Percentiles rank a stretch among this genome's conserved stretches.
These are phyloP conservation scores for Iodosphaeria phyllophila DNA, from an alignment of 2,329 filamentous ascomycete species.

Conservation along the genomic window DNA sequence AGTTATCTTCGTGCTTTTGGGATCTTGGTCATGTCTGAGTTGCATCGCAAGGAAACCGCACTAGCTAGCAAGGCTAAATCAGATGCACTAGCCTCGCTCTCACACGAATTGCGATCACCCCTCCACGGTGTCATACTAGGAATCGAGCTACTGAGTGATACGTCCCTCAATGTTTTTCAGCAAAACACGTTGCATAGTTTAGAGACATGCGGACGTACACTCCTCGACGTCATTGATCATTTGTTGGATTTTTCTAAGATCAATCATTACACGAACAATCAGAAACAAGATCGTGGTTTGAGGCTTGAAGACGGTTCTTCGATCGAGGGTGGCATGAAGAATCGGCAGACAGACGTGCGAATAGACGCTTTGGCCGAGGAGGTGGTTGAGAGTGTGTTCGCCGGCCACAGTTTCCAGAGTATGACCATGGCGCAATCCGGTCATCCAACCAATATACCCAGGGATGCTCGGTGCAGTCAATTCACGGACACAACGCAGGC, in stretches of 20 bases:
- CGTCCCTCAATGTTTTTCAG: conserved; percentile 24
- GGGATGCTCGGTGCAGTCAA: no score
- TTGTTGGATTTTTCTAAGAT: conserved; percentile 36
- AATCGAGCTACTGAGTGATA: conserved; percentile 31
- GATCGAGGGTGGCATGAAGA: conserved; percentile 5
- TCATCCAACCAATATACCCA: no score
- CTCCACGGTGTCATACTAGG: conserved; percentile 39
- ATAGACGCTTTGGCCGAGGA: conserved; percentile 25
- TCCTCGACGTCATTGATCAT: conserved; percentile 34
- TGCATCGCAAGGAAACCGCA: conserved; percentile 22
- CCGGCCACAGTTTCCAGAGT: conserved; percentile 17
- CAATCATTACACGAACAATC: conserved; percentile 20
- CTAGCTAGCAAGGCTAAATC: conserved; percentile 28
- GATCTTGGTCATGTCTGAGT: conserved; percentile 35
- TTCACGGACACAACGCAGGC: no score
- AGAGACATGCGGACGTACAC: conserved; percentile 27
- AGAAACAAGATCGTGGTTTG: no score
- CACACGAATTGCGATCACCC: conserved; percentile 41
- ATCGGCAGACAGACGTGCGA: conserved; percentile 10
- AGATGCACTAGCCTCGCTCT: conserved; percentile 39
- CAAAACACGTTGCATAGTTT: conserved; percentile 26
- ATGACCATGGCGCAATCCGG: conserved; percentile 8
- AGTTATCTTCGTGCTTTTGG: conserved; percentile 31
- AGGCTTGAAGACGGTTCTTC: no score
- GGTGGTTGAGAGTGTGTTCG: conserved; percentile 26